phyloP scores from a whole-genome alignment of 2,329 filamentous ascomycete species.

The Camptophora hylomeconis region DNA sequence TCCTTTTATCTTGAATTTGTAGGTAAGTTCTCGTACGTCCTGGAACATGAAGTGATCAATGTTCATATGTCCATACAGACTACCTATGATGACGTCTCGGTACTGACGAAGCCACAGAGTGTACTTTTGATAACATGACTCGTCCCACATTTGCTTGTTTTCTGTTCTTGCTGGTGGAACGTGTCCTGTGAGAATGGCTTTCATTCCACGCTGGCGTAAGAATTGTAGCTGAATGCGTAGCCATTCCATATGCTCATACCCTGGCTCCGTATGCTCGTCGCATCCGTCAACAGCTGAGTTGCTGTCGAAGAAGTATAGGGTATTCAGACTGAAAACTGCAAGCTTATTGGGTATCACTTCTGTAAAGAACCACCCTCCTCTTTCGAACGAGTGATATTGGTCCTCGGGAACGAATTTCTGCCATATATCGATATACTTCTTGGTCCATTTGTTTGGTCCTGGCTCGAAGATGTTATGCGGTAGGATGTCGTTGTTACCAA shows the following conservation, averaged over 20 bases:
- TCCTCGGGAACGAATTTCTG: conserved; percentile 75
- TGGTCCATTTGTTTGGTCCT: conserved; percentile 80
- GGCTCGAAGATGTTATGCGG: conserved; percentile 85
- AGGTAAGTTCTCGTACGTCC: conserved; percentile 62
- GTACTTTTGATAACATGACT: conserved; percentile 97
- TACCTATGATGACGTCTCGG: conserved; percentile 71
- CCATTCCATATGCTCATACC: conserved; percentile 94
- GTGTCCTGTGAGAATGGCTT: conserved; percentile 87
- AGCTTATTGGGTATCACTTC: conserved; percentile 80
- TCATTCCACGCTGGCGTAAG: conserved; percentile 72
- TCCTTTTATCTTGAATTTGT: conserved; percentile 18
- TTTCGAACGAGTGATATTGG: conserved; percentile 79
- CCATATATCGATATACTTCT: conserved; percentile 68
- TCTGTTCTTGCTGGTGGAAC: conserved; percentile 80
- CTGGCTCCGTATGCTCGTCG: conserved; percentile 62
- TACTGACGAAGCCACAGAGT: conserved; percentile 82
- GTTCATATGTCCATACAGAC: conserved; percentile 92
- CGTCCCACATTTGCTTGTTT: conserved; percentile 82
- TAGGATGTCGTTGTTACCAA: conserved; percentile 95
- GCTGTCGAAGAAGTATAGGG: conserved; percentile 86
- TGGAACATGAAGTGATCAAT: conserved; percentile 94
- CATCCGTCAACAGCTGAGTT: conserved; percentile 94
- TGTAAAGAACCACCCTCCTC: conserved; percentile 87
- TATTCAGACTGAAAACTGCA: conserved; percentile 88
- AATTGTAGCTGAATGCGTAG: conserved; percentile 76